Base-by-base conservation (phyloP, 108 stramenopile species). In the Fistulifera solaris region DNA sequence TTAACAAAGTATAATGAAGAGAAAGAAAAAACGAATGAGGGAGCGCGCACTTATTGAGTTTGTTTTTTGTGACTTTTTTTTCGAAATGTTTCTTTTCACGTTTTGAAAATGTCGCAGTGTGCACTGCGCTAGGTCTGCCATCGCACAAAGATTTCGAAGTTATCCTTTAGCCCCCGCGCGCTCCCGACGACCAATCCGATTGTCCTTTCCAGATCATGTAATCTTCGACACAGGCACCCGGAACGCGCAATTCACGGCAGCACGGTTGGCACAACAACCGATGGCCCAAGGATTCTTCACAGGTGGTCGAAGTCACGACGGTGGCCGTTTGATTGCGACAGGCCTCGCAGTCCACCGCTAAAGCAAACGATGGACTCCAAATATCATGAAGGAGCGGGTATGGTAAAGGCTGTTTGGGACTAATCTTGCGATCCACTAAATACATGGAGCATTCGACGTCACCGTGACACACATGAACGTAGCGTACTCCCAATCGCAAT, bases 401-500 rank as follows among this genome's bases (percentile, higher is more conserved):
- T 12, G 53, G 24, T 1, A 53, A 16, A n/a, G 24, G 41, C 17
- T 31, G 16, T 13, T 17, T 19, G 12, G 31, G 8, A 16, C 21
- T 13, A 1, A 38, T 7, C 40, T 52, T 62, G 31, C 63, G 38
- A 57, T 80, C 78, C 3, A 64, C 56, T 15, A 71, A 22, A 47
- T 66, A 65, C 1, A 75, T 26, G 24, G 70, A 17, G 24, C 41
- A 58, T 38, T 80, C 78, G 18, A 80, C 65, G 45, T 80, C 71
- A 5, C 78, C 78, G 53, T 80, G 76, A 59, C 59, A 60, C 18
- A 59, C 61, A 57, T 91, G 85, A 51, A 67, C 66, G 45, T 91
- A 91, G 21, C 89, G 76, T 22, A 75, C 47, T 16, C 83, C 83
- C 40, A 87, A 57, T 45, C 83, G 65, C 52, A 84, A 56, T 5